These are phyloP conservation scores for Rhodotorula taiwanensis DNA, from an alignment of 768 basidiomycete species.

Conservation along the genomic window DNA sequence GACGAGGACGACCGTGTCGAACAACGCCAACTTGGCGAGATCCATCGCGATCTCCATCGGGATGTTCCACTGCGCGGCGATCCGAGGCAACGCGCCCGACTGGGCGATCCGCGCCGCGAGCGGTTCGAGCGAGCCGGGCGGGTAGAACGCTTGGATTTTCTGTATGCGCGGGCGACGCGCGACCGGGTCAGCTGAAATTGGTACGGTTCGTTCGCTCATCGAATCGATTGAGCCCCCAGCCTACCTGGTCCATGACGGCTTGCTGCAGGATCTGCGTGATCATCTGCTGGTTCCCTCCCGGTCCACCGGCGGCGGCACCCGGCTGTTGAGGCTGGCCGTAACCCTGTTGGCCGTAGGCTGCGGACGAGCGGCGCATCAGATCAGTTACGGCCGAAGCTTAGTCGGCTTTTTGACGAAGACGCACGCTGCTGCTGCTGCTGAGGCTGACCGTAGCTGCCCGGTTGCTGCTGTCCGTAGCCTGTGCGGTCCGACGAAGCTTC, in stretches of 20 bases:
- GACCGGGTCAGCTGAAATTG: no score
- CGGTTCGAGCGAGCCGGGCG: slow-evolving; percentile 44
- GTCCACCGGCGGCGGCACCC: background rate
- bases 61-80: slow-evolving; percentile 47
- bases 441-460: slow-evolving; percentile 10
- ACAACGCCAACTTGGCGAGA: slow-evolving; percentile 46
- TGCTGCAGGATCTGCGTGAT: background rate
- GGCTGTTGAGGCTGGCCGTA: slow-evolving; percentile 17
- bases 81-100: slow-evolving; percentile 43
- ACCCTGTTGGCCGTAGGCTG: background rate
- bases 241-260: slow-evolving; percentile 6
- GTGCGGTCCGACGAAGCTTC: no score
- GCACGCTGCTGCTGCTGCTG: slow-evolving; percentile 10
- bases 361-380: background rate
- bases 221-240: no score
- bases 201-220: no score
- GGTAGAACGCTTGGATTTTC: slow-evolving; percentile 46
- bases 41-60: slow-evolving; percentile 47
- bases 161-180: no score
- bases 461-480: slow-evolving; percentile 16
- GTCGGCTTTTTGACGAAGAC: background rate
- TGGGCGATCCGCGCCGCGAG: slow-evolving; percentile 46
- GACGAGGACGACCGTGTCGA: slow-evolving; percentile 44
- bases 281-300: background rate
- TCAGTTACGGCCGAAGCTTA: background rate